A percentile compares a stretch with the other conserved stretches of the same genome.
Conservation (phyloP, 2,329 filamentous ascomycete genomes). For the Sarocladiaceae sp. region DNA sequence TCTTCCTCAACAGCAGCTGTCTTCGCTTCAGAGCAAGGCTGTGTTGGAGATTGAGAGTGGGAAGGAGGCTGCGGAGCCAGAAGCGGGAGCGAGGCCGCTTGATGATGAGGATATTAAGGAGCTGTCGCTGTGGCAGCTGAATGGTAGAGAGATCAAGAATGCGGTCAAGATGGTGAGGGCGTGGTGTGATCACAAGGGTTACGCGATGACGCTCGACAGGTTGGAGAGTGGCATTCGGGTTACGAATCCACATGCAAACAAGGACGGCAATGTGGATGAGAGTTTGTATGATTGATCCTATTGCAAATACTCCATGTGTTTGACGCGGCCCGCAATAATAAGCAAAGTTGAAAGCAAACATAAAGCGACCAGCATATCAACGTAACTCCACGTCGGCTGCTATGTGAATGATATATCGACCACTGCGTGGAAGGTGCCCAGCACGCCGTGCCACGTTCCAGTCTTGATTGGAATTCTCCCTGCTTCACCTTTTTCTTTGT, state of each 20-base stretch:
- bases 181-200: slow-evolving; percentile 39
- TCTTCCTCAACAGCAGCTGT: slow-evolving; percentile 16
- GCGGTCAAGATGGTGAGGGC: slow-evolving; percentile 38
- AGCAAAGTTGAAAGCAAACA: background rate
- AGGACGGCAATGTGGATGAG: slow-evolving; percentile 22
- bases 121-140: slow-evolving; percentile 34
- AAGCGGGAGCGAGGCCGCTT: slow-evolving; percentile 13
- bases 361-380: too few species aligned
- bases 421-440: too few species aligned
- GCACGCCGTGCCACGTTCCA: too few species aligned
- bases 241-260: slow-evolving; percentile 35
- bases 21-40: background rate
- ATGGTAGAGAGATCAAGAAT: slow-evolving; percentile 41
- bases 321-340: background rate
- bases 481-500: background rate
- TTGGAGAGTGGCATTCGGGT: slow-evolving; percentile 40
- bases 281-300: slow-evolving; percentile 20
- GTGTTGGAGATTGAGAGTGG: slow-evolving; percentile 10
- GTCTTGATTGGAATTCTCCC: too few species aligned
- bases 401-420: too few species aligned
- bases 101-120: slow-evolving; percentile 30
- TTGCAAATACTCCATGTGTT: background rate
- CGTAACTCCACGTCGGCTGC: too few species aligned
- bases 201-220: slow-evolving; percentile 32
- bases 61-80: background rate